These are phyloP conservation scores for Nitzschia inconspicua DNA, from an alignment of 108 stramenopile genomes.

Conservation along the genomic window DNA sequence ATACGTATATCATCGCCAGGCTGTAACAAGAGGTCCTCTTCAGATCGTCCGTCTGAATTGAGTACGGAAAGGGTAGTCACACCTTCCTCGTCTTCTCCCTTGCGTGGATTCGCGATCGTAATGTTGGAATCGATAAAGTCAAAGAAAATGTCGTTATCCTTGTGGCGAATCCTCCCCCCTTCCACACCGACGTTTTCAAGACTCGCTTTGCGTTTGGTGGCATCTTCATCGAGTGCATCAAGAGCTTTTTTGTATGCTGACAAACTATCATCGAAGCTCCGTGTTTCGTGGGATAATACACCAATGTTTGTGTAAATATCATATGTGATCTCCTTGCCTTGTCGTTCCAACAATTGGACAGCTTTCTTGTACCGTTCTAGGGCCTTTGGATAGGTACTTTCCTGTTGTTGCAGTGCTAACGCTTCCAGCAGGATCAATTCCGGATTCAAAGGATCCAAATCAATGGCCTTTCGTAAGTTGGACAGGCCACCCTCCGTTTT, in stretches of 20 bases:
- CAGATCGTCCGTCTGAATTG: slow-evolving; percentile 7
- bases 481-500: slow-evolving; percentile 60
- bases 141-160: slow-evolving; percentile 69
- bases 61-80: neutral
- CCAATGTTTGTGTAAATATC: slow-evolving; percentile 79
- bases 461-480: slow-evolving; percentile 77
- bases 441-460: slow-evolving; percentile 81
- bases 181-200: slow-evolving; percentile 36
- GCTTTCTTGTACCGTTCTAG: slow-evolving; percentile 80
- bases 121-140: slow-evolving; percentile 37
- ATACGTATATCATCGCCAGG: slow-evolving; percentile 38
- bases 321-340: slow-evolving; percentile 41
- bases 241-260: slow-evolving; percentile 61
- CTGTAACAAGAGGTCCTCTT: slow-evolving; percentile 5
- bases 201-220: slow-evolving; percentile 12
- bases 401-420: slow-evolving; percentile 77
- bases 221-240: slow-evolving; percentile 43
- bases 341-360: slow-evolving; percentile 59
- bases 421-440: slow-evolving; percentile 76
- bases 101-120: slow-evolving; percentile 3
- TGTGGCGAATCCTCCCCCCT: slow-evolving; percentile 48
- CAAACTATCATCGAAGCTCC: slow-evolving; percentile 66
- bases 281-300: slow-evolving; percentile 78
- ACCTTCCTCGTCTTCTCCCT: slow-evolving; percentile 9
- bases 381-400: slow-evolving; percentile 56